Evolutionary conservation across 164 flowering plant genomes (phyloP), one percentile per base, ranked within the genome.

Genomic region (Dillenia suffruticosa): DNA sequence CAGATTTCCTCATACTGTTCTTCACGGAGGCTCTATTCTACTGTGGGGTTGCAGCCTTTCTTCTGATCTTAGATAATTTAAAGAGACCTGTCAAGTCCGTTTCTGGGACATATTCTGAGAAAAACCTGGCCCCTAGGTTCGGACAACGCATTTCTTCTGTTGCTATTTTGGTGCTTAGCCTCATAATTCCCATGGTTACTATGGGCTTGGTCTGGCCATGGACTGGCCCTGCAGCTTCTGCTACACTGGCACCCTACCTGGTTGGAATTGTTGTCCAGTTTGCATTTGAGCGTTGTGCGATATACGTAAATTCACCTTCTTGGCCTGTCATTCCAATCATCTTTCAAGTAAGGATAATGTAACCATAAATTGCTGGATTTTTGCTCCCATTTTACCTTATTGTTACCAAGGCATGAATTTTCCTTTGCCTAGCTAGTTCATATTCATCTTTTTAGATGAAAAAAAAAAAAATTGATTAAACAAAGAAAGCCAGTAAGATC

Each of bases 121-220:
- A 56, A 12, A 64, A 49, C 56, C 56, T 55, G 24, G 47, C 73
- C 51, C 70, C 83, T 63, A 81, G 71, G 6, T 61, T 79, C 58
- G 88, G 84, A 17, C 77, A 83, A 59, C 81, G 89, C 15, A 79
- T 88, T 48, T 83, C 94, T 50, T 87, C 96, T 51, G 89, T 82
- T 65, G 84, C 87, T 51, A 68, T 82, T 43, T 74, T 93, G 76
- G 90, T 79, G 19, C 91, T 90, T 54, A 90, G 96, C 71, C 80
- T 93, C 58, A 74, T 82, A 66, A 80, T 90, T 67, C 94, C 98
- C 12, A 74, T 90, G 85, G 94, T 89, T 61, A 93, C 98, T 13
- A 93, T 93, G 98, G 98, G 98, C 15, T 84, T 87, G 52, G 98
- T 93, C 54, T 93, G 98, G 98, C 98, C 98, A 11, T 93, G 98